These are phyloP conservation scores for Penicillium sp. DNA, from an alignment of 2,329 filamentous ascomycete species.

Conservation along the genomic window DNA sequence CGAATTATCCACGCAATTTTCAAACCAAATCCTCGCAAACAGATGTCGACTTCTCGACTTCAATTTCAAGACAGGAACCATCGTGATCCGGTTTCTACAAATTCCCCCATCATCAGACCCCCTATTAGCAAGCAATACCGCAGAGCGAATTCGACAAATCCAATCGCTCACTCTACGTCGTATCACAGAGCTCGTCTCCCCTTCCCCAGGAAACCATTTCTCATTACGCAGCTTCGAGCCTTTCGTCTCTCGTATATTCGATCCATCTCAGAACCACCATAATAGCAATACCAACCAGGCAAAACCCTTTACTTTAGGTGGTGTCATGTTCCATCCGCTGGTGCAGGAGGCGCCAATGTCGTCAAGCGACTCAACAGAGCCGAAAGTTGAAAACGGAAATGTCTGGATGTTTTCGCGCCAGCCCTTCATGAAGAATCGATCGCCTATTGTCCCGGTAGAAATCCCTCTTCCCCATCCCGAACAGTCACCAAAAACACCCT, in stretches of 20 bases:
- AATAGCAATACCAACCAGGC: conserved; percentile 19
- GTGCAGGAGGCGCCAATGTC: conserved; percentile 1
- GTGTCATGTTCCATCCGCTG: conserved; percentile 46
- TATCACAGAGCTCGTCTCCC: conserved; percentile 47
- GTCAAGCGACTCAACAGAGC: not conserved
- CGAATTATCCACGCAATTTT: conserved; percentile 47
- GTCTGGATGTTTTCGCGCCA: conserved; percentile 34
- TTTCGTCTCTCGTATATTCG: conserved; percentile 41
- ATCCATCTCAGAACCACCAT: not conserved
- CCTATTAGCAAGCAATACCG: conserved; percentile 8
- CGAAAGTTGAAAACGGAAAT: conserved; percentile 22
- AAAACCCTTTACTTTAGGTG: conserved; percentile 46
- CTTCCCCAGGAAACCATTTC: conserved; percentile 39
- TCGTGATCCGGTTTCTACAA: conserved; percentile 29
- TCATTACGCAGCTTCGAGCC: conserved; percentile 40
- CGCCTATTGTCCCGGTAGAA: conserved; percentile 19
- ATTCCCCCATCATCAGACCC: conserved; percentile 9
- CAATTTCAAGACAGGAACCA: conserved; percentile 31
- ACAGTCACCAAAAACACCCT: not conserved
- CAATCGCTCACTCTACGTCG: conserved; percentile 45
- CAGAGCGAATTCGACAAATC: conserved; percentile 19
- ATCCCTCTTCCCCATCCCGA: conserved; percentile 11
- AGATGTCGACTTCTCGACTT: conserved; percentile 29
- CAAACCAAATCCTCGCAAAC: conserved; percentile 48
- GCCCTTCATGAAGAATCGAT: conserved; percentile 30